Percentiles rank a stretch among this genome's conserved stretches.
These are phyloP conservation scores for Aphanomyces cochlioides DNA, from an alignment of 352 stramenopile species.

Conservation along the genomic window DNA sequence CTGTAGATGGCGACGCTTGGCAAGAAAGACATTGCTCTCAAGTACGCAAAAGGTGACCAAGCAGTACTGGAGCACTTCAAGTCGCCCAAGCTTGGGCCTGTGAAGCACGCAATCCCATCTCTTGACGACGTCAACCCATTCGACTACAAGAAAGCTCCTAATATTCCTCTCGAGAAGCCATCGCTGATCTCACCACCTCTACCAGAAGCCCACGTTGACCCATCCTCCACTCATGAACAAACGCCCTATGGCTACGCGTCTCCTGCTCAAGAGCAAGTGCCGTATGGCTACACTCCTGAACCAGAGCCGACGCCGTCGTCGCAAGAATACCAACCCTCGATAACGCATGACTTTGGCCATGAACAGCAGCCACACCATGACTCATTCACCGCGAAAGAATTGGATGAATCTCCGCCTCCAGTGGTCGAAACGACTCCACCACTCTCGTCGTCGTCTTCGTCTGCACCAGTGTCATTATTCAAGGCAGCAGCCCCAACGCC, in stretches of 20 bases:
- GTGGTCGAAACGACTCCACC: background rate
- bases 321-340: background rate
- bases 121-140: background rate
- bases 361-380: background rate
- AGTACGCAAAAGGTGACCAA: background rate
- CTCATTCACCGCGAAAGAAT: background rate
- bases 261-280: no score
- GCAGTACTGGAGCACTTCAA: no score
- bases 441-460: background rate
- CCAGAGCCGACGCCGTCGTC: background rate
- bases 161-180: background rate
- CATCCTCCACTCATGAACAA: background rate
- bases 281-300: background rate
- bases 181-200: background rate
- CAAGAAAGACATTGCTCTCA: background rate
- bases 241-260: no score
- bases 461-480: background rate
- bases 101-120: no score
- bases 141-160: background rate
- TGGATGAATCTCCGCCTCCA: background rate
- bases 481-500: background rate
- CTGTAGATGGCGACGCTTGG: background rate
- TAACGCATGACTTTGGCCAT: background rate
- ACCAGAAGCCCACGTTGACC: background rate
- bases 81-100: no score